A percentile compares a stretch with the other conserved stretches of the same genome.
phyloP scores from a whole-genome alignment of 2,329 filamentous ascomycete species.

The Coniochaeta prunicola region DNA sequence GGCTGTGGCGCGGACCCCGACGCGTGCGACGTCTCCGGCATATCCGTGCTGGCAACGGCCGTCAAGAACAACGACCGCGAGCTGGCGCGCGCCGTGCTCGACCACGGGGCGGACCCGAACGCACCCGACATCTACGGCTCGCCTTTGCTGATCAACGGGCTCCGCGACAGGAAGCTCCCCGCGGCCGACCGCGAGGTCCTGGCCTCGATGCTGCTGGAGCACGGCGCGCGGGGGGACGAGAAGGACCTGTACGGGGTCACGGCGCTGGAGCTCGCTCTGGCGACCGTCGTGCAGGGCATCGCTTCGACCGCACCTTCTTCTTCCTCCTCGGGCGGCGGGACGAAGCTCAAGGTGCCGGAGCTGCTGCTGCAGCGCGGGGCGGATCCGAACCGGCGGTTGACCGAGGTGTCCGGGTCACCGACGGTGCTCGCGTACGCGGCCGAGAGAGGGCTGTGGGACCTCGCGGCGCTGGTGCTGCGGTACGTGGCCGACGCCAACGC shows the following conservation, averaged over 20 bases:
- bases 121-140: not conserved
- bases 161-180: not conserved
- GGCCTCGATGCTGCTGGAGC: not conserved
- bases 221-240: not conserved
- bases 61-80: not conserved
- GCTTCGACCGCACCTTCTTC: not conserved
- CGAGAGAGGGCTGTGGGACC: not conserved
- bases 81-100: not conserved
- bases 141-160: not conserved
- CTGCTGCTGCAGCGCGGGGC: not conserved
- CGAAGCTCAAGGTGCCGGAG: not conserved
- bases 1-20: conserved; percentile 2
- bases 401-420: not conserved
- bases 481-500: not conserved
- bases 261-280: not conserved
- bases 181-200: not conserved
- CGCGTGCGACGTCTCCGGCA: conserved; percentile 1
- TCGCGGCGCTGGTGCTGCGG: not conserved
- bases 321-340: not conserved
- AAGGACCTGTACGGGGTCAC: not conserved
- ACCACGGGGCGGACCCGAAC: not conserved
- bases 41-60: not conserved
- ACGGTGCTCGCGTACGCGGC: not conserved
- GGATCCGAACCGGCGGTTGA: not conserved
- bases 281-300: not conserved